Percentiles rank a stretch among this genome's conserved stretches.
These are phyloP conservation scores for Hemerocallis citrina DNA, from an alignment of 106 monocot species.

Conservation along the genomic window DNA sequence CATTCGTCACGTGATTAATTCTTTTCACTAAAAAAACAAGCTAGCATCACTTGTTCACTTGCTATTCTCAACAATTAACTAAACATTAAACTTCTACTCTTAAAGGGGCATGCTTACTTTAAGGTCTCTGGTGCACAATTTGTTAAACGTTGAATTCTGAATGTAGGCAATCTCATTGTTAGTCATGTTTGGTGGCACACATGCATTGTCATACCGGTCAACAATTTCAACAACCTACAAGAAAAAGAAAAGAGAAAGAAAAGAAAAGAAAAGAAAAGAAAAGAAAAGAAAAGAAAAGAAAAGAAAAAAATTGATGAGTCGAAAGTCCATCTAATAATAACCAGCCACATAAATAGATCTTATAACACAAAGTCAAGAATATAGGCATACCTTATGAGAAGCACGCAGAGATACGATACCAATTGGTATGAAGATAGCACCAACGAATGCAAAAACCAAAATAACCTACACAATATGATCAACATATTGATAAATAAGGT, in stretches of 20 bases:
- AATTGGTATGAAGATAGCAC: slow-evolving; percentile 76
- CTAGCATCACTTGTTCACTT: too few relatives aligned
- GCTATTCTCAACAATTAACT: too few relatives aligned
- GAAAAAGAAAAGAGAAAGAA: background rate
- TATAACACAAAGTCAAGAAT: slow-evolving; percentile 3
- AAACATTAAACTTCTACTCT: too few relatives aligned
- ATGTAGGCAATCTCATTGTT: slow-evolving; percentile 45
- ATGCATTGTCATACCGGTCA: slow-evolving; percentile 56
- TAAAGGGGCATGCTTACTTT: slow-evolving; percentile 24
- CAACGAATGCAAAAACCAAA: slow-evolving; percentile 64
- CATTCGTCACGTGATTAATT: too few relatives aligned
- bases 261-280: too few relatives aligned
- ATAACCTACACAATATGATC: slow-evolving; percentile 55
- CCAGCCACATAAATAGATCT: background rate
- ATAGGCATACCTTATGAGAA: slow-evolving; percentile 49
- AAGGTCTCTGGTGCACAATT: slow-evolving; percentile 50
- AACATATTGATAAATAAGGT: background rate
- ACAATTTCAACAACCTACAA: slow-evolving; percentile 84
- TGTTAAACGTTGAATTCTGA: slow-evolving; percentile 22
- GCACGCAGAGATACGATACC: slow-evolving; percentile 63
- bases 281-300: too few relatives aligned
- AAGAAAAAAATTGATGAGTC: too few relatives aligned
- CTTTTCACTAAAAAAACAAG: too few relatives aligned
- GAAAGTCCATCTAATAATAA: too few relatives aligned
- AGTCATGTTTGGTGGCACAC: slow-evolving; percentile 31